These are phyloP conservation scores for Coniochaeta sp. DNA, from an alignment of 2,329 filamentous ascomycete genomes.

Conservation along the genomic window DNA sequence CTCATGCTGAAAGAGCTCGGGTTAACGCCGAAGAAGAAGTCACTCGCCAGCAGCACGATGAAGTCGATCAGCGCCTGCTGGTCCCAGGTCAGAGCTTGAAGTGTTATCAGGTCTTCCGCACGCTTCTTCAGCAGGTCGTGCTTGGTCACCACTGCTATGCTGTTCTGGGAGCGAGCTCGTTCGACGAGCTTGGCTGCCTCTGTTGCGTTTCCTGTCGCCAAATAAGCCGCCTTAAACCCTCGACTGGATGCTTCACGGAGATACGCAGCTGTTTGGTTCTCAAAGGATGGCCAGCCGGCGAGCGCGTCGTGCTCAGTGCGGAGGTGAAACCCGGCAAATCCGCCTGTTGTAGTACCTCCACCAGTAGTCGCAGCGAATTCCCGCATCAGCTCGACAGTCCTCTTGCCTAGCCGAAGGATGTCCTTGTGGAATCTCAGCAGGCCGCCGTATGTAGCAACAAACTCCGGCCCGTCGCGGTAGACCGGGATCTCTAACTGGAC, in stretches of 20 bases:
- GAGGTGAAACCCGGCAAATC: conserved; percentile 35
- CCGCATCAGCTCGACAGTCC: conserved; percentile 27
- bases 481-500: conserved; percentile 39
- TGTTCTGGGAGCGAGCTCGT: conserved; percentile 21
- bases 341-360: conserved; percentile 8
- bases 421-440: conserved; percentile 34
- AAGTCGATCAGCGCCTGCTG: conserved; percentile 37
- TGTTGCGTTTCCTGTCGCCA: conserved; percentile 37
- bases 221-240: conserved; percentile 30
- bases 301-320: conserved; percentile 40
- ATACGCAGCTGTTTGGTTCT: conserved; percentile 32
- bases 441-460: conserved; percentile 34
- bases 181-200: conserved; percentile 31
- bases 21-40: conserved; percentile 36
- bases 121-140: conserved; percentile 23
- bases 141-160: conserved; percentile 31
- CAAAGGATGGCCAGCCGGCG: conserved; percentile 36
- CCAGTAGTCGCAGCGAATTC: conserved; percentile 14
- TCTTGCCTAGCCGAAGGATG: conserved; percentile 31
- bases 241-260: conserved; percentile 23
- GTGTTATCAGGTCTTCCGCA: conserved; percentile 20
- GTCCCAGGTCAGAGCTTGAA: conserved; percentile 33
- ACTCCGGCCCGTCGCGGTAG: conserved; percentile 38
- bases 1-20: conserved; percentile 42
- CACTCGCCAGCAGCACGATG: conserved; percentile 29